These are phyloP conservation scores for Harringtonia lauricola DNA, from an alignment of 2,329 filamentous ascomycete genomes.

Conservation along the genomic window DNA sequence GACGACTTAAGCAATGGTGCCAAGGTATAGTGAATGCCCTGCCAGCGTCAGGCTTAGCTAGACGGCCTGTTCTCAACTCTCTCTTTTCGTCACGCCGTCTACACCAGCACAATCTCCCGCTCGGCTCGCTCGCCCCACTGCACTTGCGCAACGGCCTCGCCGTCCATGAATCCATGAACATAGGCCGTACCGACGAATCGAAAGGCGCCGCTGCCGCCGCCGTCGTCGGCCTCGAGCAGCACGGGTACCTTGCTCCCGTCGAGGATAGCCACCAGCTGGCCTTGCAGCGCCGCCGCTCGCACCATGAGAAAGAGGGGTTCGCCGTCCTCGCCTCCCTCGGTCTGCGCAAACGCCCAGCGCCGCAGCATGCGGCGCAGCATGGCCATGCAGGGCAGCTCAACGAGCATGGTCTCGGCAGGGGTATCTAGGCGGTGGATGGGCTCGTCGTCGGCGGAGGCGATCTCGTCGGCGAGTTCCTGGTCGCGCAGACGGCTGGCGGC, in stretches of 20 bases:
- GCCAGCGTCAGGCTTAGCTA: too few relatives aligned
- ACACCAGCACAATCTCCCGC: not conserved
- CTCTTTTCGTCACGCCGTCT: not conserved
- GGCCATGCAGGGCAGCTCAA: not conserved
- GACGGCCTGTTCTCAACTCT: too few relatives aligned
- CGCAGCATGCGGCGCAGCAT: conserved; percentile 3
- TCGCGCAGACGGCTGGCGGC: not conserved
- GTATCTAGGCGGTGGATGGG: not conserved
- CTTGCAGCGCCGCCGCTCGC: not conserved
- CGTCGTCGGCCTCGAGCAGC: conserved; percentile 1
- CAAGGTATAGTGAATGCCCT: too few relatives aligned
- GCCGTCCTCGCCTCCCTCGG: not conserved
- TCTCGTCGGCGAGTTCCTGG: not conserved
- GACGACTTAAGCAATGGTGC: too few relatives aligned
- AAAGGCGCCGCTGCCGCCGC: not conserved
- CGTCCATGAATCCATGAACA: conserved; percentile 16
- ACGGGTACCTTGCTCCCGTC: conserved; percentile 8
- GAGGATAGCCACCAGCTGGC: conserved; percentile 6
- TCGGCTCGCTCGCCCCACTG: not conserved
- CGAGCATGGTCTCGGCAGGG: not conserved
- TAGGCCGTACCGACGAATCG: conserved; percentile 8
- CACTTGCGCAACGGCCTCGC: conserved; percentile 7
- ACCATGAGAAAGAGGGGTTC: conserved; percentile 4
- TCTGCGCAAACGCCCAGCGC: conserved; percentile 3
- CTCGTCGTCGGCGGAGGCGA: not conserved